Base-by-base conservation (phyloP, 192 early-diverging fungal genomes). In the Funneliformis geosporum region DNA sequence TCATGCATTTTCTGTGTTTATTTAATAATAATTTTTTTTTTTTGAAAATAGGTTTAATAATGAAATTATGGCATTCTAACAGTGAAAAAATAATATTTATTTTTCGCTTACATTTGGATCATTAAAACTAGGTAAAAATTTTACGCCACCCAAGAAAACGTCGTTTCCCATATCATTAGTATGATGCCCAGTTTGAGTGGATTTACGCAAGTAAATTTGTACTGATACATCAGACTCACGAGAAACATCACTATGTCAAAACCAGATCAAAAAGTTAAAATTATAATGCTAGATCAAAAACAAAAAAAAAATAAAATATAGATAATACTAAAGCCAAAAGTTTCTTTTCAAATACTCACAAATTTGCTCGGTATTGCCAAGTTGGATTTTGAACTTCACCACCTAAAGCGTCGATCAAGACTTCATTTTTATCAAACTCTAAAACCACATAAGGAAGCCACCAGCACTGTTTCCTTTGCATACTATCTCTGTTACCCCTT, bases 391-490 rank as follows among this genome's bases (percentile, higher is more conserved):
- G 87, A 69, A 89, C 88, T 79, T 94, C 91, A 46, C 93, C 92
- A n/a, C 92, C 92, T 8, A 93, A 86, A 65, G 92, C 91, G 80
- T 93, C 92, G 64, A 95, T 91, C 74, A 97, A 86, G 38, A 95
- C 89, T 82, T 98, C 95, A 84, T 97, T 96, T 88, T 96, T 96
- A 87, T 98, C 96, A 75, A 97, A 96, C 85, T 96, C 96, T 21
- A 98, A 87, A 18, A 98, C 94, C 7, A 90, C 91, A 81, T 96
- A 98, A 12, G 96, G 96, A 33, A 93, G 81, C 90, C 92, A 92
- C 85, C 85, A 83, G 33, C 75, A 77, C 21, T 66, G 62, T 71
- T 88, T 87, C 69, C 90, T 85, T 38, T 85, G 85, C 14, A 89
- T 61, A 9, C 87, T 88, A 55, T 90, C 88, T 28, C 89, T 84